Conservation (phyloP, 2,329 filamentous ascomycete species). For the Coniella lustricola region DNA sequence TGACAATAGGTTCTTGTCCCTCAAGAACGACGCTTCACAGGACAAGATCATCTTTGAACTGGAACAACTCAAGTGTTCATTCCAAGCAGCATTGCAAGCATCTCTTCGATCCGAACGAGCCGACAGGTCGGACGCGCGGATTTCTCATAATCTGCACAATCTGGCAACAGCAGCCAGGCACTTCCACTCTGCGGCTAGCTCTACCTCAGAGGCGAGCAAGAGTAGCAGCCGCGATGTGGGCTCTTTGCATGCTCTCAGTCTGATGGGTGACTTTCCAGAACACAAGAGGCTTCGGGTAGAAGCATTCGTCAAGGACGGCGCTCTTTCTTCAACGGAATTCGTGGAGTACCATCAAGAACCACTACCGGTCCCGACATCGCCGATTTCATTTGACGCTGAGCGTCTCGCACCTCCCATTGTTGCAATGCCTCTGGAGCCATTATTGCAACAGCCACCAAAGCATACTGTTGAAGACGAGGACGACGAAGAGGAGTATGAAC, state of each 20-base stretch:
- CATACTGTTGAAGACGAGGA: constrained; percentile 10
- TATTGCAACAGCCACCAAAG: background rate
- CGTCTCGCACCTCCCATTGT: background rate
- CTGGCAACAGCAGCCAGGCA: constrained; percentile 20
- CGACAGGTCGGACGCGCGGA: constrained; percentile 12
- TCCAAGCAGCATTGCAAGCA: constrained; percentile 18
- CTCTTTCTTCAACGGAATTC: background rate
- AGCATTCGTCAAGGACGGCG: constrained; percentile 10
- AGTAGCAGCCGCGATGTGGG: constrained; percentile 7
- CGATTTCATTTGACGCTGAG: background rate
- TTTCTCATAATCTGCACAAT: constrained; percentile 18
- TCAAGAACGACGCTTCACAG: constrained; percentile 17
- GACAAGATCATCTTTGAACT: constrained; percentile 18
- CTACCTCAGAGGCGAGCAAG: constrained; percentile 17
- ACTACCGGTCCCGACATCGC: background rate
- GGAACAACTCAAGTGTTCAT: constrained; percentile 17
- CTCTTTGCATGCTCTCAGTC: constrained; percentile 7
- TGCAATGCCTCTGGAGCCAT: background rate
- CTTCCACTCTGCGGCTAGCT: constrained; percentile 22
- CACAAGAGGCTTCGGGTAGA: constrained; percentile 17
- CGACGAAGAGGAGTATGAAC: constrained; percentile 18
- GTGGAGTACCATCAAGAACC: background rate
- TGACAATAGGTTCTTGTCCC: constrained; percentile 15
- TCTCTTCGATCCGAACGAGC: constrained; percentile 13
- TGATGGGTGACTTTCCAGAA: constrained; percentile 14